Conservation (phyloP, 768 basidiomycete species). For the Leccinum aurantiacum region DNA sequence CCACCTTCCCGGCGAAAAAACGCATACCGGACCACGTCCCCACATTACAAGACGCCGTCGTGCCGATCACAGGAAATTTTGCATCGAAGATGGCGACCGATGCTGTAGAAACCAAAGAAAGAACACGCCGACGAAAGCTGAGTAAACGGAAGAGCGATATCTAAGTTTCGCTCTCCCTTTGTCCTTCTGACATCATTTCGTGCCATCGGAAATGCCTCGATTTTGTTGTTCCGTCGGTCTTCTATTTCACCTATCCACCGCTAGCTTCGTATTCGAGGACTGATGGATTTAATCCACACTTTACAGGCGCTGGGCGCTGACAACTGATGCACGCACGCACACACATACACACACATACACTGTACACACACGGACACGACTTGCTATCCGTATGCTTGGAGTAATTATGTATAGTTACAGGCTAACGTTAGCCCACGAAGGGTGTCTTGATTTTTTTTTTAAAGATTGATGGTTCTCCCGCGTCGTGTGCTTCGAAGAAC, state of each 20-base stretch:
- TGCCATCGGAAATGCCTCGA: slow-evolving; percentile 21
- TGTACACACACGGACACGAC: neutral
- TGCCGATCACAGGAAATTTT: slow-evolving; percentile 10
- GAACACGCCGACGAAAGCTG: slow-evolving; percentile 31
- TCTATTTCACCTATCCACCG: slow-evolving; percentile 15
- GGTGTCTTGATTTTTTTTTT: neutral
- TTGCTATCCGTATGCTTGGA: neutral
- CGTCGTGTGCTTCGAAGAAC: slow-evolving; percentile 6
- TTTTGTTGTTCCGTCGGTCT: slow-evolving; percentile 21
- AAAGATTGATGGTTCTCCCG: neutral
- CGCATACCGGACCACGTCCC: slow-evolving; percentile 29
- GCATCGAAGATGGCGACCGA: slow-evolving; percentile 16
- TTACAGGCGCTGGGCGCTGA: slow-evolving; percentile 20
- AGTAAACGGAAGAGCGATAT: slow-evolving; percentile 34
- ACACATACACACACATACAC: neutral
- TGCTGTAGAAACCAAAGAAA: slow-evolving; percentile 23
- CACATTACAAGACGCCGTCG: slow-evolving; percentile 11
- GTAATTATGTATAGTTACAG: slow-evolving; percentile 5
- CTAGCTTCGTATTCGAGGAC: slow-evolving; percentile 11
- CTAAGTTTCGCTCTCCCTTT: slow-evolving; percentile 19
- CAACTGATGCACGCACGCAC: neutral
- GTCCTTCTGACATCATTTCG: slow-evolving; percentile 12
- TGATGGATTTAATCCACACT: slow-evolving; percentile 12
- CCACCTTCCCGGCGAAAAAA: slow-evolving; percentile 23
- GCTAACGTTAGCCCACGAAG: slow-evolving; percentile 2